Conservation (phyloP, 768 basidiomycete genomes). For the Neoboletus brunneissimus region DNA sequence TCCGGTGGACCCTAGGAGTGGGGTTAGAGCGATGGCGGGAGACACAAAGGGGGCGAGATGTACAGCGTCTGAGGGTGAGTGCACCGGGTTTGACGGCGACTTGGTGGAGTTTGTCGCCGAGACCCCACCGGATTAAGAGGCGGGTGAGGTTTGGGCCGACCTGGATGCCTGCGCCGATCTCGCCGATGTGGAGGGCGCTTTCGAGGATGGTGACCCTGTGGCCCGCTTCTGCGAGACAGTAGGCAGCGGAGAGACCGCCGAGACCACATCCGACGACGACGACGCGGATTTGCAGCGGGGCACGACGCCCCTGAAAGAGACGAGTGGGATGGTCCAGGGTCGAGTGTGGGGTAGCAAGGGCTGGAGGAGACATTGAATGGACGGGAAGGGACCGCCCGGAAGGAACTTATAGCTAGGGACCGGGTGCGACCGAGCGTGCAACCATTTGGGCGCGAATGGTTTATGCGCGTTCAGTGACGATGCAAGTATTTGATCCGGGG, state of each 20-base stretch:
- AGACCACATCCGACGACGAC: slow-evolving; percentile 51
- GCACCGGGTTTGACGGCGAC: slow-evolving; percentile 39
- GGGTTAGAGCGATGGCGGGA: not conserved
- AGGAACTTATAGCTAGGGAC: slow-evolving; percentile 2
- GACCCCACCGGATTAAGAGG: slow-evolving; percentile 52
- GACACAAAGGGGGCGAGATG: not conserved
- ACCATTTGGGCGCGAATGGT: not conserved
- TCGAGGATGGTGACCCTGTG: slow-evolving; percentile 51
- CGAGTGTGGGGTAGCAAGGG: not conserved
- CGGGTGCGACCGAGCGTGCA: slow-evolving; percentile 10
- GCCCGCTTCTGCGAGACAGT: slow-evolving; percentile 43
- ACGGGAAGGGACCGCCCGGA: not conserved
- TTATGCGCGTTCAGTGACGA: not conserved
- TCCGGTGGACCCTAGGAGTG: slow-evolving; percentile 30
- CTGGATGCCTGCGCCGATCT: slow-evolving; percentile 55
- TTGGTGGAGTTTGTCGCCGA: slow-evolving; percentile 39
- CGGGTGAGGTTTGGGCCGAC: slow-evolving; percentile 41
- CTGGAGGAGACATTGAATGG: not conserved
- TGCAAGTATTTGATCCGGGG: not conserved
- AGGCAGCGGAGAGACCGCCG: slow-evolving; percentile 47
- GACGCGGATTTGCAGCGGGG: slow-evolving; percentile 31
- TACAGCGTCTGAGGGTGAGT: slow-evolving; percentile 44
- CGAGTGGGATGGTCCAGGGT: not conserved
- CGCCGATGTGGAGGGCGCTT: slow-evolving; percentile 36
- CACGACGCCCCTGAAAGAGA: slow-evolving; percentile 26